Evolutionary conservation across 2,329 filamentous ascomycete species (phyloP), one percentile per base, ranked within the genome.

Genomic region (Diaporthe sp.): DNA sequence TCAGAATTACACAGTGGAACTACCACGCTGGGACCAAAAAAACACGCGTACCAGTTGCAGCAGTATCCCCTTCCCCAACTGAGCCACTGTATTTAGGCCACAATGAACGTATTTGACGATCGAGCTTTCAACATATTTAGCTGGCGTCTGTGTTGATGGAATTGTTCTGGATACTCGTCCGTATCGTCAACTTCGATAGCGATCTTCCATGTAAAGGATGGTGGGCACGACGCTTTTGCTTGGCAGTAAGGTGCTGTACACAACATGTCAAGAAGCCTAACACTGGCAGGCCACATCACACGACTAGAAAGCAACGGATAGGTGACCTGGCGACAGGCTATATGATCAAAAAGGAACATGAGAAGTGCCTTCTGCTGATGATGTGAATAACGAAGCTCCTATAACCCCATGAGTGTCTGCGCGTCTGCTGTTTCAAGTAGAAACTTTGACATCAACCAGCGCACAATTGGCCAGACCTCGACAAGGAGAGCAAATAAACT

Each of bases 371-470:
- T 70, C 15, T 8, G 7, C 47, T 42, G 1, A 42, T 28, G 63
- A 53, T 39, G 12, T 12, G 17, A 55, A 70, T 28, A 22, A 42
- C 7, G 31, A 28, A 55, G n/a, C 22, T 28, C 65, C 5, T 13
- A 10, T 9, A 70, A 42, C 34, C 42, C 15, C 8, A 9, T 9
- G 3, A 5, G 4, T 20, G 49, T 13, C 49, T 70, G 34, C 15
- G 47, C 49, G 15, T 3, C n/a, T 31, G 34, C 34, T 6, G 65
- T 70, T 70, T 70, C 65, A 42, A 39, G n/a, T 55, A 37, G n/a
- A 55, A 55, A 53, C 15, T 55, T 31, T 70, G 65, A 55, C 49
- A 70, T 22, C 49, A 55, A 55, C 22, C 47, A 55, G 10, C 65
- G 34, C 49, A 55, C 34, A 55, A 70, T 55, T 70, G 49, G 65